Evolutionary conservation across 306 rosid genomes (phyloP).

Genomic region (Dicorynia guianensis): DNA sequence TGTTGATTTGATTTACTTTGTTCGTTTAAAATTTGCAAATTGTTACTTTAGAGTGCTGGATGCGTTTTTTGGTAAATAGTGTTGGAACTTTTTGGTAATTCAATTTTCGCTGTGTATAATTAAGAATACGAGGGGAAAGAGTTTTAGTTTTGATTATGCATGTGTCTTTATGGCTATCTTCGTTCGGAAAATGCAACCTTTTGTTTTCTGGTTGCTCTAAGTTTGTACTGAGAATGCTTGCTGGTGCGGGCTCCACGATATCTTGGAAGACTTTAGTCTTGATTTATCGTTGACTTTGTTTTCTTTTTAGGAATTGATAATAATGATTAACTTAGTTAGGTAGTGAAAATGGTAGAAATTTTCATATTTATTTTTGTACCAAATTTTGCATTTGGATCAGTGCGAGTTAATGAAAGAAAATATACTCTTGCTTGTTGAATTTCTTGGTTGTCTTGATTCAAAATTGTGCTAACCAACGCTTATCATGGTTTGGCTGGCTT

Average conservation of each 20-base stretch:
- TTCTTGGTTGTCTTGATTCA: neutral
- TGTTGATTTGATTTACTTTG: too few species aligned
- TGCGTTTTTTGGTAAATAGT: neutral
- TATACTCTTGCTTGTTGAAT: constrained; percentile 16
- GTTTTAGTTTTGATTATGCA: too few species aligned
- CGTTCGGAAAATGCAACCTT: neutral
- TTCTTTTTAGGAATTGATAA: neutral
- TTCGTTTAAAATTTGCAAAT: too few species aligned
- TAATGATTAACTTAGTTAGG: neutral
- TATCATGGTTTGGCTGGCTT: neutral
- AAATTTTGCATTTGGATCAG: neutral
- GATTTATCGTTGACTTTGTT: neutral
- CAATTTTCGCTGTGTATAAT: neutral
- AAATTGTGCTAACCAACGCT: neutral
- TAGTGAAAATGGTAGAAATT: neutral
- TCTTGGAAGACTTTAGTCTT: neutral
- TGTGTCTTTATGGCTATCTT: neutral
- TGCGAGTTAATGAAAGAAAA: constrained; percentile 9
- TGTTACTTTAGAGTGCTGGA: too few species aligned
- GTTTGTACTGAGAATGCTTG: constrained; percentile 7
- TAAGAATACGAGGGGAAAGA: neutral
- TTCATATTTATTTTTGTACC: neutral
- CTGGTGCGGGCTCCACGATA: neutral
- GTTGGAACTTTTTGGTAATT: neutral
- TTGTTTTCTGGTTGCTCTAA: neutral